phyloP scores from a whole-genome alignment of 371 early-diverging fungal species.

The Mucor mucedo region DNA sequence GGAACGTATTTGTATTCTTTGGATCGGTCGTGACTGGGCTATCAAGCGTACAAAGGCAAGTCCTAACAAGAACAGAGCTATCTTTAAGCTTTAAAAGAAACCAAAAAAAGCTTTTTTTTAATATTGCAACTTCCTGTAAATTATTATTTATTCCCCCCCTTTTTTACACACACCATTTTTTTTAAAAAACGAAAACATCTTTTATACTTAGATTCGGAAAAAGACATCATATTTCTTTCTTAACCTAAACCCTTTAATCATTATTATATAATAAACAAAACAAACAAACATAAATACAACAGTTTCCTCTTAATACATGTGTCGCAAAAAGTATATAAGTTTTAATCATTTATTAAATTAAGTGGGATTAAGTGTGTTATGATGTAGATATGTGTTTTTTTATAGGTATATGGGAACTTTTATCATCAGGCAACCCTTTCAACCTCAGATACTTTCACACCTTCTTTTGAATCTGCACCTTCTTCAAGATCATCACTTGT shows the following conservation, averaged over 20 bases:
- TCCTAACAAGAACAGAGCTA: slow-evolving; percentile 26
- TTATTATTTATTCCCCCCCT: background rate
- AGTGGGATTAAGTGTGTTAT: too few species aligned
- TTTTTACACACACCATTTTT: background rate
- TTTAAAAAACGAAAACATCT: too few species aligned
- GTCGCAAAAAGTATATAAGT: too few species aligned
- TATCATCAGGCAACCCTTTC: background rate
- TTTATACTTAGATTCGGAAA: too few species aligned
- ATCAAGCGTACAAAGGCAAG: slow-evolving; percentile 22
- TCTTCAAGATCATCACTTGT: background rate
- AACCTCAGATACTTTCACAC: background rate
- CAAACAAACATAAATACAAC: too few species aligned
- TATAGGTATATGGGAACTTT: too few species aligned
- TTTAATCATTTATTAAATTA: too few species aligned
- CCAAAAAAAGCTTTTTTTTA: background rate
- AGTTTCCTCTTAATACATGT: too few species aligned
- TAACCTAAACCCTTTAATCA: too few species aligned
- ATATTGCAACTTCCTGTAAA: background rate
- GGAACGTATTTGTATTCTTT: slow-evolving; percentile 60
- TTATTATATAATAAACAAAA: too few species aligned
- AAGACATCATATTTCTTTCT: too few species aligned
- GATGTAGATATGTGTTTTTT: too few species aligned
- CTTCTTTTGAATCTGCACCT: background rate
- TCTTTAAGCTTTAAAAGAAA: slow-evolving; percentile 33
- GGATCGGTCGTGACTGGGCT: slow-evolving; percentile 49